Percentiles rank a stretch among this genome's conserved stretches.
Conservation (phyloP, 441 rosid species). For the Mallotus japonicus region DNA sequence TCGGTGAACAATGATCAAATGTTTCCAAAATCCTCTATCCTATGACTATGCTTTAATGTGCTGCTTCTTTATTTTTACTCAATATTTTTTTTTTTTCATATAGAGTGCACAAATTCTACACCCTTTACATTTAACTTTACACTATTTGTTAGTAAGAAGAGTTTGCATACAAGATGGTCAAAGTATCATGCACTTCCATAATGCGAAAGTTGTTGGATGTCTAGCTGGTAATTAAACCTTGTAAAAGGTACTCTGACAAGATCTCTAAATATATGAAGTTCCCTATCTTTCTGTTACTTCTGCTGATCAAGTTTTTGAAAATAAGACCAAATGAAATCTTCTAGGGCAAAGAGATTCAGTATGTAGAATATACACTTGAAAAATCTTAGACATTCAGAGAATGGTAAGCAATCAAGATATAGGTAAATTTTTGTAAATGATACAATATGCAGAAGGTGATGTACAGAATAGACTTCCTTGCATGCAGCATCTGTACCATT, state of each 20-base stretch:
- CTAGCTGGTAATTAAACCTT: not conserved
- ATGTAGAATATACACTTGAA: not conserved
- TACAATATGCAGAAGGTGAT: not conserved
- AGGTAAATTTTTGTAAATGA: too few relatives aligned
- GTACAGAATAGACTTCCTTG: not conserved
- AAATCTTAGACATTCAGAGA: too few relatives aligned
- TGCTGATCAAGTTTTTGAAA: not conserved
- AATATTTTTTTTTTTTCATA: not conserved
- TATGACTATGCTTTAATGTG: too few relatives aligned
- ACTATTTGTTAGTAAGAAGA: not conserved
- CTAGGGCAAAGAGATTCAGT: not conserved
- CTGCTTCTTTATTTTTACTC: too few relatives aligned
- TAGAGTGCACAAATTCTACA: not conserved
- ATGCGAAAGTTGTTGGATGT: not conserved
- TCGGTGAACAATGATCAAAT: too few relatives aligned
- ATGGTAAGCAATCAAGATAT: not conserved
- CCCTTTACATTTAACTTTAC: too few relatives aligned
- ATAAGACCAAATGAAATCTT: not conserved
- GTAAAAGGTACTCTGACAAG: not conserved
- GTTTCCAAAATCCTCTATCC: too few relatives aligned
- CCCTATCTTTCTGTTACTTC: not conserved
- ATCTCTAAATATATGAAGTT: not conserved
- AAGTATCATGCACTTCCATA: not conserved
- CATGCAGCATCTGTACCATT: not conserved
- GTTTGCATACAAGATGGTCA: not conserved